Conservation (phyloP, 768 basidiomycete genomes). For the Fistulinella prunicolor region DNA sequence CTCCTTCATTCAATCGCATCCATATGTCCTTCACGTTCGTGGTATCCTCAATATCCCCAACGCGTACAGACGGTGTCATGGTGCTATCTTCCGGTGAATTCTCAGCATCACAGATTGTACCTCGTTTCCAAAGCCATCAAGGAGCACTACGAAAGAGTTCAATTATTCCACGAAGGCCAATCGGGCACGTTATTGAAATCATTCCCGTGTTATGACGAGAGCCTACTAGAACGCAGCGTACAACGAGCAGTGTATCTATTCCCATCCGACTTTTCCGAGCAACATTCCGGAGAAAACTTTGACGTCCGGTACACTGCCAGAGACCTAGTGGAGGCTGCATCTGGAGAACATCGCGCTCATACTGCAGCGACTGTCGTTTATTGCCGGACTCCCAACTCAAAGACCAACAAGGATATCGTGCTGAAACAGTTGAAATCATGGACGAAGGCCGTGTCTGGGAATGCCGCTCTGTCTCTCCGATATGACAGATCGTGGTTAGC, state of each 20-base stretch:
- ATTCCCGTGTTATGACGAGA: constrained; percentile 4
- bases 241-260: not conserved
- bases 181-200: not conserved
- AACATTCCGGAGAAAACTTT: not conserved
- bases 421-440: constrained; percentile 9
- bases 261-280: constrained; percentile 2
- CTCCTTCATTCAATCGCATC: constrained; percentile 33
- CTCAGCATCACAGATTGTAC: constrained; percentile 33
- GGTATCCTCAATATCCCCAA: constrained; percentile 36
- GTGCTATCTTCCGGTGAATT: constrained; percentile 17
- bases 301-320: constrained; percentile 11
- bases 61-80: constrained; percentile 40
- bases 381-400: not conserved
- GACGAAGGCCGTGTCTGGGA: not conserved
- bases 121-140: constrained; percentile 26
- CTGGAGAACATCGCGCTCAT: constrained; percentile 11
- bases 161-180: constrained; percentile 6
- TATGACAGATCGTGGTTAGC: constrained; percentile 28
- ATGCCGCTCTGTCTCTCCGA: constrained; percentile 3
- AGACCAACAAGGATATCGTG: not conserved
- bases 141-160: constrained; percentile 16
- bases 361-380: constrained; percentile 5
- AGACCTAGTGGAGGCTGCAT: not conserved
- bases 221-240: constrained; percentile 16
- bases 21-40: constrained; percentile 35